These are phyloP conservation scores for Escovopsis sp. DNA, from an alignment of 2,329 filamentous ascomycete species.

Conservation along the genomic window DNA sequence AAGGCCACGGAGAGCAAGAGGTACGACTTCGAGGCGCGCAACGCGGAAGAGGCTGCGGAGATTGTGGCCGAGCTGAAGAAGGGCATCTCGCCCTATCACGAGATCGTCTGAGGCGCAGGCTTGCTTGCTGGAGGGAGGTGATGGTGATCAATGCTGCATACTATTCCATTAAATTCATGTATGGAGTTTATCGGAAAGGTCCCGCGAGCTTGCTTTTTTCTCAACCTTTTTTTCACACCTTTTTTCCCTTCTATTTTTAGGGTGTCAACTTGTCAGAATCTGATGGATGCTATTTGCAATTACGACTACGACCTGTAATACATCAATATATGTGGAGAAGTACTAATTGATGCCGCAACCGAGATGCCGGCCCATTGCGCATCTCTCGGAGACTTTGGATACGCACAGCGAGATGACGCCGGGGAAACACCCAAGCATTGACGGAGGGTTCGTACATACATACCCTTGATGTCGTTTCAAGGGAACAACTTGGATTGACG, in stretches of 20 bases:
- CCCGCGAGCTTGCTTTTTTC: background rate
- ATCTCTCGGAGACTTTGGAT: too few relatives aligned
- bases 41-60: slow-evolving; percentile 56
- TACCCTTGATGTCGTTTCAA: too few relatives aligned
- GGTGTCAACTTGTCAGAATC: too few relatives aligned
- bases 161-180: background rate
- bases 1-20: slow-evolving; percentile 62
- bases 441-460: too few relatives aligned
- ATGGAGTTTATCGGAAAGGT: background rate
- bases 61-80: slow-evolving; percentile 68
- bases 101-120: slow-evolving; percentile 16
- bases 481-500: too few relatives aligned
- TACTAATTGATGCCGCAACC: too few relatives aligned
- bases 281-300: too few relatives aligned
- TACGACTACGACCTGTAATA: too few relatives aligned
- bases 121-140: background rate
- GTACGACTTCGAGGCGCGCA: slow-evolving; percentile 74
- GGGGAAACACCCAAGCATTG: too few relatives aligned
- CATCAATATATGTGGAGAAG: too few relatives aligned
- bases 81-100: slow-evolving; percentile 52
- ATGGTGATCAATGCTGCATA: background rate
- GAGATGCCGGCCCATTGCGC: too few relatives aligned
- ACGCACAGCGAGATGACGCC: too few relatives aligned
- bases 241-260: background rate
- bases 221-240: background rate